Percentiles rank a stretch among this genome's conserved stretches.
phyloP scores from a whole-genome alignment of 768 basidiomycete genomes.

The Pisolithus microcarpus region DNA sequence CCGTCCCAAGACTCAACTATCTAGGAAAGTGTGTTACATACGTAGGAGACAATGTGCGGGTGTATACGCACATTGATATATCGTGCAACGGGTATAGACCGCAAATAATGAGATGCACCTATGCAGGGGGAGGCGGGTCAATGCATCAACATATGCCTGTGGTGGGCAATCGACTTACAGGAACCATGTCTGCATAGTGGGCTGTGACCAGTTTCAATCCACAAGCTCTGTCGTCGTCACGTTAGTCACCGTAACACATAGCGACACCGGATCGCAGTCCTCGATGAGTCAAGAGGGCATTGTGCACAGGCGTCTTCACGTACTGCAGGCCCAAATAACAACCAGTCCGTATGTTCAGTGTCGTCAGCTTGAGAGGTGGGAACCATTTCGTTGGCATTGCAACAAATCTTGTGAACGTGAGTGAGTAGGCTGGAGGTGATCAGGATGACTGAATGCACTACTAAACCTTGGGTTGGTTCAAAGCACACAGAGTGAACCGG shows the following conservation, averaged over 20 bases:
- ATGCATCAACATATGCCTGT: neutral
- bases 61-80: constrained; percentile 63
- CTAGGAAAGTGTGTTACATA: constrained; percentile 28
- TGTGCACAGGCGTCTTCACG: no score
- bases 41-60: no score
- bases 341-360: no score
- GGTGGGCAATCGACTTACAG: constrained; percentile 43
- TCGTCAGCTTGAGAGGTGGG: no score
- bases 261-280: constrained; percentile 44
- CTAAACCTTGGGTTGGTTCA: no score
- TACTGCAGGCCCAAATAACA: no score
- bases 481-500: no score
- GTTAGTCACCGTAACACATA: constrained; percentile 87
- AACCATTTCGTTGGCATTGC: no score
- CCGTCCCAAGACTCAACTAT: constrained; percentile 64
- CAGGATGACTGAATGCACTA: no score
- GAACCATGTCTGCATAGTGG: constrained; percentile 81
- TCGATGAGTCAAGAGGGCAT: no score
- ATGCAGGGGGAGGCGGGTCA: neutral
- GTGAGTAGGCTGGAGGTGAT: no score
- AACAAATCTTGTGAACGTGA: no score
- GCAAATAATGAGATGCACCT: constrained; percentile 75
- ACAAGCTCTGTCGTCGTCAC: constrained; percentile 79
- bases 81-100: constrained; percentile 82
- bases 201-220: constrained; percentile 58